Percentiles rank a stretch among this genome's conserved stretches.
phyloP scores from a whole-genome alignment of 768 basidiomycete species.

The Asterophora parasitica region DNA sequence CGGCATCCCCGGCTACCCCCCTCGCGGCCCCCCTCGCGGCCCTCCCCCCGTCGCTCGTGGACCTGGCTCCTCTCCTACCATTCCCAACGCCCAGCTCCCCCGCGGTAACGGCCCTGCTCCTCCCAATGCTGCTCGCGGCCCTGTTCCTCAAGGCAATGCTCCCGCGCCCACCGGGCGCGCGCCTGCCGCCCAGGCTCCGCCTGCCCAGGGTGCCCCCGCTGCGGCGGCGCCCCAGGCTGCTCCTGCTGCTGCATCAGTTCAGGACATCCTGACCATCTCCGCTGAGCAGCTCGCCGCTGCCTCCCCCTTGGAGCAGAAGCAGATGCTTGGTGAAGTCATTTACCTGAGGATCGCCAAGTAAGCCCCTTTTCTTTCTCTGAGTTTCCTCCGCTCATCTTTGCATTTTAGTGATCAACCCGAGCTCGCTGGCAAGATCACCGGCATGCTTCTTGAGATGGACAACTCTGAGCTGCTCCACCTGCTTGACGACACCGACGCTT shows the following conservation, averaged over 20 bases:
- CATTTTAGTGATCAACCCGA: conserved; percentile 72
- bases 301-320: conserved; percentile 90
- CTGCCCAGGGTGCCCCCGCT: conserved; percentile 34
- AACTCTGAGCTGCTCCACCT: conserved; percentile 89
- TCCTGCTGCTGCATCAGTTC: conserved; percentile 27
- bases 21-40: conserved; percentile 50
- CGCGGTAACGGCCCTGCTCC: conserved; percentile 61
- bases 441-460: conserved; percentile 99
- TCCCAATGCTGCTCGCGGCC: conserved; percentile 48
- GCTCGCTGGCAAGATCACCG: conserved; percentile 96
- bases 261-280: conserved; percentile 41
- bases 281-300: conserved; percentile 51
- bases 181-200: conserved; percentile 39
- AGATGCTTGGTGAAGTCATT: conserved; percentile 95
- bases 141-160: conserved; percentile 39
- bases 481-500: conserved; percentile 74
- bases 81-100: conserved; percentile 56
- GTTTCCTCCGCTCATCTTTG: conserved; percentile 8
- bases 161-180: conserved; percentile 39
- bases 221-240: conserved; percentile 33
- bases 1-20: conserved; percentile 63
- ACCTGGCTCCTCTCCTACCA: conserved; percentile 66
- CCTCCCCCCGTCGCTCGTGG: conserved; percentile 57
- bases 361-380: conserved; percentile 27
- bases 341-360: conserved; percentile 87